Evolutionary conservation across 202 grass and related monocot species (phyloP), one percentile per base, ranked within the genome.

Genomic region (Brachypodium distachyon): DNA sequence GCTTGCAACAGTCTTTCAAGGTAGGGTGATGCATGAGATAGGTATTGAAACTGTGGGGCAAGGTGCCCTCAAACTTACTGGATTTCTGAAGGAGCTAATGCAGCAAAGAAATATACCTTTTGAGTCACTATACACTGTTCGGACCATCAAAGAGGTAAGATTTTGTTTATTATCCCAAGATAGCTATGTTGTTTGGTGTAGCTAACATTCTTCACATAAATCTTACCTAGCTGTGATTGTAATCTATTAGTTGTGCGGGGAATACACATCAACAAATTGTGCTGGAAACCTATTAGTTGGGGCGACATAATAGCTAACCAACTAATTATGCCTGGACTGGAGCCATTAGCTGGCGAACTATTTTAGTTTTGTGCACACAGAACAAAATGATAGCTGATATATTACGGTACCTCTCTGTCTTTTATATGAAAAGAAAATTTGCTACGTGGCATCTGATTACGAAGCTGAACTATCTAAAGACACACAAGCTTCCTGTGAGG

Each of bases 41-140:
- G 95, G 96, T 47, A 43, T 98, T 73, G 96, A 98, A 87, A 84
- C 84, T 75, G 82, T 92, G 58, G 96, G 96, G 59, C 84, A 82
- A 85, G 83, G 96, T 76, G 96, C 91, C 46, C 76, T 98, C 42
- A 98, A 90, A 79, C 85, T 98, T 80, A 95, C 96, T 84, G 91
- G 85, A 40, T 95, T 90, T 90, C 86, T 98, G 34, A 98, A 89
- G 85, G 91, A 95, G 56, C 74, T 92, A 78, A 83, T 95, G 87
- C 96, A 92, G 55, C 81, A 28, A 43, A 88, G 77, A 72, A 85
- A 84, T 75, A 92, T 89, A 80, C 22, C 50, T 67, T 98, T 90
- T 56, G 85, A 95, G 22, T 95, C 91, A 68, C 70, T 92, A 43
- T 95, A 95, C 75, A 95, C 96, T 42, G 87, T 98, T 78, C 87